phyloP scores from a whole-genome alignment of 257 asterid species.

The Nicotiana knightiana region DNA sequence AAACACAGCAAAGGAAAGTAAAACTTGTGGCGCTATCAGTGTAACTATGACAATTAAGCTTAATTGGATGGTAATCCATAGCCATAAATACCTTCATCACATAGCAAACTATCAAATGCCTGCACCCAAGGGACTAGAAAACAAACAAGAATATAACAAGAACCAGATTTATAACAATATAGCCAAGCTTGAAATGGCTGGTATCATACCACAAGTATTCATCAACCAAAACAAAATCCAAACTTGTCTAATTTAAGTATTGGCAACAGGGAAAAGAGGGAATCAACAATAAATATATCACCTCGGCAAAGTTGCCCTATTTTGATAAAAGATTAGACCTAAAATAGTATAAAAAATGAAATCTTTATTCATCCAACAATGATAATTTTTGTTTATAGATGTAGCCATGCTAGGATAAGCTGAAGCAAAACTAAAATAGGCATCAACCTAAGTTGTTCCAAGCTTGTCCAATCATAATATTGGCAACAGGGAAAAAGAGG shows the following conservation, averaged over 20 bases:
- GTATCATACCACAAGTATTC: not conserved
- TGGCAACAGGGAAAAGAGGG: slow-evolving; percentile 85
- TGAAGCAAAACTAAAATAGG: not conserved
- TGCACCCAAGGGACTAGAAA: too few species aligned
- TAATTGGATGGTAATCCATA: slow-evolving; percentile 21
- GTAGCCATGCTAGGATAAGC: not conserved
- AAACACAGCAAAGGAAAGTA: too few species aligned
- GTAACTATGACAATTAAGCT: slow-evolving; percentile 28
- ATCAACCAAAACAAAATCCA: slow-evolving; percentile 7
- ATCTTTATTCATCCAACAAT: too few species aligned
- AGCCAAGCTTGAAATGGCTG: slow-evolving; percentile 1
- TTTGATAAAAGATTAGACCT: not conserved
- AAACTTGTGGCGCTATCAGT: slow-evolving; percentile 18
- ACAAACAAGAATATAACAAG: not conserved
- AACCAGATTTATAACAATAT: not conserved
- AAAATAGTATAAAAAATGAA: too few species aligned
- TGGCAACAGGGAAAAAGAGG: slow-evolving; percentile 23
- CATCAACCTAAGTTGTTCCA: not conserved
- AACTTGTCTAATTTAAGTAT: slow-evolving; percentile 21
- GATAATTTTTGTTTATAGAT: too few species aligned
- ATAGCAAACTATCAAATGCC: not conserved
- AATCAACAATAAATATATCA: slow-evolving; percentile 24
- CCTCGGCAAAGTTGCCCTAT: slow-evolving; percentile 60
- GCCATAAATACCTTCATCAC: slow-evolving; percentile 9
- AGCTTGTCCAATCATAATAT: slow-evolving; percentile 5